Conservation (phyloP, 371 early-diverging fungal genomes). For the Mortierella sp. region DNA sequence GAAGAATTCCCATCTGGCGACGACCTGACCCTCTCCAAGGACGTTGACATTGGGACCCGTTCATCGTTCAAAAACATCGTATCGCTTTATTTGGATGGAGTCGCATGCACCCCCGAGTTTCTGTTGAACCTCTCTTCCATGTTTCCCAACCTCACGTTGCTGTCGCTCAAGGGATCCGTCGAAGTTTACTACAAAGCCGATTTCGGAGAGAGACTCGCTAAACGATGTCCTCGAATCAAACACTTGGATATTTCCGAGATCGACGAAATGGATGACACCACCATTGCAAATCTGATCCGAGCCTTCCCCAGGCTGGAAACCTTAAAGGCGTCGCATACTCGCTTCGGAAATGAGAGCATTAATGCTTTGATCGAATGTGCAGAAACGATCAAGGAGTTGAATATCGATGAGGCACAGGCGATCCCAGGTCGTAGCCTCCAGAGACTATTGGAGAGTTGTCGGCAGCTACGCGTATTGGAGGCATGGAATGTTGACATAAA, state of each 20-base stretch:
- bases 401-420: conserved; percentile 11
- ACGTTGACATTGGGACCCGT: conserved; percentile 6
- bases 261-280: conserved; percentile 24
- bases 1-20: not conserved
- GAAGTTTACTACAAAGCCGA: conserved; percentile 18
- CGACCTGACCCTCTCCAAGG: not conserved
- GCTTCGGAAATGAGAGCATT: conserved; percentile 23
- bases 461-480: conserved; percentile 7
- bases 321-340: conserved; percentile 18
- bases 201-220: conserved; percentile 19
- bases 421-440: conserved; percentile 19
- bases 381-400: conserved; percentile 13
- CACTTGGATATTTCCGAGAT: conserved; percentile 24
- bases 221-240: conserved; percentile 29
- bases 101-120: conserved; percentile 25
- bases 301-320: conserved; percentile 15
- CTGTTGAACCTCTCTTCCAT: conserved; percentile 31
- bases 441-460: conserved; percentile 18
- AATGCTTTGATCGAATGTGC: conserved; percentile 14
- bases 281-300: conserved; percentile 25
- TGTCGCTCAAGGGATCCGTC: conserved; percentile 16
- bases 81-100: conserved; percentile 25
- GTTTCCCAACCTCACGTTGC: conserved; percentile 21
- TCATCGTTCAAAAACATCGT: conserved; percentile 20
- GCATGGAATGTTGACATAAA: conserved; percentile 25